Conservation (phyloP, 75 land plant species). For the Sequoia sempervirens region DNA sequence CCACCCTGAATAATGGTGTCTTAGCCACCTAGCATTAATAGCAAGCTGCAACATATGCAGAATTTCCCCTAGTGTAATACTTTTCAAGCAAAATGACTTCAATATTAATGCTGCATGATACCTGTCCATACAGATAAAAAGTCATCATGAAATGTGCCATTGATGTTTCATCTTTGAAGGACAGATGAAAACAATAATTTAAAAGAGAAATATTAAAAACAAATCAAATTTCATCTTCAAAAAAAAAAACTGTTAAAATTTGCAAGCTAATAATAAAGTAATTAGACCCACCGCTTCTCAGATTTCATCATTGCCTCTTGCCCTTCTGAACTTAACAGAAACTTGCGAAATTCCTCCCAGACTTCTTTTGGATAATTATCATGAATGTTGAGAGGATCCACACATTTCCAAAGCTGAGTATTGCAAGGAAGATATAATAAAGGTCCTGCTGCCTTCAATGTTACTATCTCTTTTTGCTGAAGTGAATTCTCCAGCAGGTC, state of each 20-base stretch:
- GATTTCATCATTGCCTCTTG: conserved; percentile 35
- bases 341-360: conserved; percentile 38
- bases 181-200: not conserved
- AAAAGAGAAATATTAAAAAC: not conserved
- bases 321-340: conserved; percentile 33
- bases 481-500: conserved; percentile 35
- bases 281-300: conserved; percentile 37
- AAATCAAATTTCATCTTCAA: not conserved
- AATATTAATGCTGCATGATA: conserved; percentile 40
- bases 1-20: conserved; percentile 43
- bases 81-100: conserved; percentile 30
- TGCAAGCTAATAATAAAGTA: not conserved
- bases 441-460: conserved; percentile 25
- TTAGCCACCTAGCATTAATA: conserved; percentile 35
- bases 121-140: conserved; percentile 9
- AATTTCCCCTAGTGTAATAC: conserved; percentile 37
- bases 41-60: conserved; percentile 41
- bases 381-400: conserved; percentile 37
- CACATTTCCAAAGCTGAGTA: conserved; percentile 52
- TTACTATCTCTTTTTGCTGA: conserved; percentile 37
- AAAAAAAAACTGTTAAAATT: not conserved
- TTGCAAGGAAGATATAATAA: conserved; percentile 35
- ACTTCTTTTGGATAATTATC: conserved; percentile 39
- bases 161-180: not conserved
- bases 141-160: not conserved